Evolutionary conservation across 2,329 filamentous ascomycete genomes (phyloP).

Genomic region (Xylaria sp.): DNA sequence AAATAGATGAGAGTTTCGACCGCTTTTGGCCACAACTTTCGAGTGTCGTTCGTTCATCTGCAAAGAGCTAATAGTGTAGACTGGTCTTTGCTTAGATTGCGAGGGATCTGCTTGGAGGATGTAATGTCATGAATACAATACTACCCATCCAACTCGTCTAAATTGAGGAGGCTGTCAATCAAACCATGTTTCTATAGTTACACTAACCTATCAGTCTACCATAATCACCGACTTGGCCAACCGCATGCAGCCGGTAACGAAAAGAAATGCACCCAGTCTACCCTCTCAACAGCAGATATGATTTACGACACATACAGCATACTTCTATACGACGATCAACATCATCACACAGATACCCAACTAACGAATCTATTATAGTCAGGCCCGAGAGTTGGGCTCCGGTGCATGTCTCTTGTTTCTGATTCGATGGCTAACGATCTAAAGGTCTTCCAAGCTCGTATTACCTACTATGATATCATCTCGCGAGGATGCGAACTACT

Average conservation of each 20-base stretch:
- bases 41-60: background rate
- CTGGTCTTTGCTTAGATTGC: background rate
- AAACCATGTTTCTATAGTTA: background rate
- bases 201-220: too few species aligned
- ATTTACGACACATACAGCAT: background rate
- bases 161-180: background rate
- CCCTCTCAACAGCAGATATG: background rate
- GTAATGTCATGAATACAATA: background rate
- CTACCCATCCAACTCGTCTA: background rate
- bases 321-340: background rate
- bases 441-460: background rate
- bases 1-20: background rate
- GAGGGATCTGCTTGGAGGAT: background rate
- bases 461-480: slow-evolving; percentile 5
- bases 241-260: background rate
- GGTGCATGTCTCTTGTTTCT: background rate
- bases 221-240: background rate
- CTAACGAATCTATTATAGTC: background rate
- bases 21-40: background rate
- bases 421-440: background rate
- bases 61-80: too few species aligned
- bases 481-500: background rate
- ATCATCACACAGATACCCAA: background rate
- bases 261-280: background rate
- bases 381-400: background rate